A percentile compares a stretch with the other conserved stretches of the same genome.
Evolutionary conservation across 1,139 yeast genomes (phyloP).

Genomic region (Pneumocystis carinii): DNA sequence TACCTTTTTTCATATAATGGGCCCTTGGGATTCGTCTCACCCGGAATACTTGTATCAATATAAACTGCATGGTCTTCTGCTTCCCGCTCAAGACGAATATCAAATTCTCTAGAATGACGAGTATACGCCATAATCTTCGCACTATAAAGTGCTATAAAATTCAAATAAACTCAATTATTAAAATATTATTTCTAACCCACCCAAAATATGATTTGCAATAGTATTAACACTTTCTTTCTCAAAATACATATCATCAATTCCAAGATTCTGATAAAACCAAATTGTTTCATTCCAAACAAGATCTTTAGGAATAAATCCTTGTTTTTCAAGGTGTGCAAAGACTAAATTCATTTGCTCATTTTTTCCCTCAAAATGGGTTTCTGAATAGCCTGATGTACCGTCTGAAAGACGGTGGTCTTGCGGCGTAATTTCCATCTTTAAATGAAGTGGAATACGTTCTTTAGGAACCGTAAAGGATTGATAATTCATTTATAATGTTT

Average conservation of each 20-base stretch:
- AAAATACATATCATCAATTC: conserved; percentile 81
- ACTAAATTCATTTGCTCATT: conserved; percentile 6
- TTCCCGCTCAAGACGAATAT: conserved; percentile 61
- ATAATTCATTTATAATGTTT: too few relatives aligned
- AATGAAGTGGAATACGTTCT: neutral
- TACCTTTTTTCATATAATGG: conserved; percentile 24
- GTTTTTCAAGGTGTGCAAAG: conserved; percentile 2
- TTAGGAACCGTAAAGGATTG: neutral
- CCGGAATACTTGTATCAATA: conserved; percentile 53
- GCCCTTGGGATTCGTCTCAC: conserved; percentile 25
- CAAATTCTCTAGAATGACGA: conserved; percentile 37
- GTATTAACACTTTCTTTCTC: conserved; percentile 70
- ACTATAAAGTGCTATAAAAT: conserved; percentile 46
- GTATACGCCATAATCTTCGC: conserved; percentile 85
- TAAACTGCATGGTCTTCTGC: conserved; percentile 80
- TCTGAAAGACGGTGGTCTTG: neutral
- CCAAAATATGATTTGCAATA: conserved; percentile 67
- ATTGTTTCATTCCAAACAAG: conserved; percentile 13
- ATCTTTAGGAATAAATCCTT: conserved; percentile 6
- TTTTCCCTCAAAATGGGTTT: neutral
- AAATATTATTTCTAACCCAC: neutral
- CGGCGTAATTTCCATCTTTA: neutral
- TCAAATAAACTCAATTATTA: too few relatives aligned
- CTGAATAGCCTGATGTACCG: neutral
- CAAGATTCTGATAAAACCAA: conserved; percentile 80